phyloP scores from a whole-genome alignment of 306 rosid genomes.

The Herpetospermum pedunculosum region DNA sequence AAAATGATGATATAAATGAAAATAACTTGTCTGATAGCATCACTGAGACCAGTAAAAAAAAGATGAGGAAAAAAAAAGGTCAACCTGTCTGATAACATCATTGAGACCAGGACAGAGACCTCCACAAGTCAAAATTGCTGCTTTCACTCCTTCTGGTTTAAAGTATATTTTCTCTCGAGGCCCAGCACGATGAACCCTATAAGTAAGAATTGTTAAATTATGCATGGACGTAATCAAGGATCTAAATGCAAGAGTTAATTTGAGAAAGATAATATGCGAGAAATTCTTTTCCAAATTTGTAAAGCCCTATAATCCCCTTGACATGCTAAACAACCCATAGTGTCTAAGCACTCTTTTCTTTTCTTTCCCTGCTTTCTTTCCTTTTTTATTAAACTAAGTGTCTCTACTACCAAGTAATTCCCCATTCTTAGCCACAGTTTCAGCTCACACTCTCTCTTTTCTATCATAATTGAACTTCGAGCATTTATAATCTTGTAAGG shows the following conservation, averaged over 20 bases:
- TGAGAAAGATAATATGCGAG: not conserved
- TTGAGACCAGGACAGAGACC: slow-evolving; percentile 99
- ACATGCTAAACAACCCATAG: not conserved
- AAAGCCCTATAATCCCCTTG: not conserved
- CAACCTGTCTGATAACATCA: slow-evolving; percentile 96
- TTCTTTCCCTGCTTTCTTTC: not conserved
- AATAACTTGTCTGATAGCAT: not conserved
- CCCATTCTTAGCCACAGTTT: not conserved
- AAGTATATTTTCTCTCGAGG: slow-evolving; percentile 93
- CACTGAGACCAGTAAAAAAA: not conserved
- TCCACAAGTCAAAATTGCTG: slow-evolving; percentile 96
- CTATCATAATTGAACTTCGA: not conserved
- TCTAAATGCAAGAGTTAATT: not conserved
- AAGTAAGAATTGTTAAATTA: not conserved
- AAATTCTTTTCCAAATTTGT: not conserved
- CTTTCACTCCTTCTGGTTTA: slow-evolving; percentile 86
- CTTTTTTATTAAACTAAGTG: not conserved
- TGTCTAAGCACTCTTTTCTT: not conserved
- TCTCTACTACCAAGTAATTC: not conserved
- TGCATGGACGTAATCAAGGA: not conserved
- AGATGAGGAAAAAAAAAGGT: not conserved
- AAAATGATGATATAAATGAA: not conserved
- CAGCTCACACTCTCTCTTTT: not conserved
- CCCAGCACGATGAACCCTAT: slow-evolving; percentile 98
- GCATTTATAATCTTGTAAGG: not conserved